phyloP scores from a whole-genome alignment of 805 yeast genomes.

The Yarrowia keelungensis region DNA sequence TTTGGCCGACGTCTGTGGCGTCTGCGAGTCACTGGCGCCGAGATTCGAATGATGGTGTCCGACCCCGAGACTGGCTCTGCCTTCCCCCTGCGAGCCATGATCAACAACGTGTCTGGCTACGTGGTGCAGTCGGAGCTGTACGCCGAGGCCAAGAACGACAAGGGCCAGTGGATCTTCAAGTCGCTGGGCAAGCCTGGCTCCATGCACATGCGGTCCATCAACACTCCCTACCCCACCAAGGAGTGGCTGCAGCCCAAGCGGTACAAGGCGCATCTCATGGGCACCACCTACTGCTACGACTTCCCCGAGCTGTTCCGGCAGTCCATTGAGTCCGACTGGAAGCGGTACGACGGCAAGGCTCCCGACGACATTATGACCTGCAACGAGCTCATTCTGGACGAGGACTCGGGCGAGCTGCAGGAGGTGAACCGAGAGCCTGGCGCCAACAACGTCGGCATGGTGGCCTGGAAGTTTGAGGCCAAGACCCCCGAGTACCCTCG shows the following conservation, averaged over 20 bases:
- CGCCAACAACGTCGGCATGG: conserved; percentile 95
- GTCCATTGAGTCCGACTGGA: conserved; percentile 87
- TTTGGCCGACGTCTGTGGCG: conserved; percentile 97
- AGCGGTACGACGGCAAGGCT: conserved; percentile 54
- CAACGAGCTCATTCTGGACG: conserved; percentile 84
- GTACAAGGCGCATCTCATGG: conserved; percentile 97
- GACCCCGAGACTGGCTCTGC: conserved; percentile 90
- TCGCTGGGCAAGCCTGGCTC: conserved; percentile 94
- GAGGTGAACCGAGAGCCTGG: conserved; percentile 97
- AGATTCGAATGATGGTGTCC: conserved; percentile 92
- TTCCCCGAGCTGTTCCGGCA: conserved; percentile 99
- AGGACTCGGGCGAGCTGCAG: conserved; percentile 74
- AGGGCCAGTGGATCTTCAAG: conserved; percentile 97
- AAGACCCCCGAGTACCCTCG: conserved; percentile 97
- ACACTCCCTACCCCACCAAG: conserved; percentile 96
- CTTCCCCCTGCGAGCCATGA: conserved; percentile 95
- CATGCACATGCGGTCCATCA: conserved; percentile 95
- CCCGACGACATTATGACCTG: conserved; percentile 81
- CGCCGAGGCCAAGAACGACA: conserved; percentile 88
- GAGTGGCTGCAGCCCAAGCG: conserved; percentile 98
- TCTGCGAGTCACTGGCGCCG: conserved; percentile 95
- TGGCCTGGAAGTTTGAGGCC: conserved; percentile 87
- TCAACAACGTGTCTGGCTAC: conserved; percentile 95
- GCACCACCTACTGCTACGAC: conserved; percentile 97
- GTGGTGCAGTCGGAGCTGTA: conserved; percentile 95